Conservation (phyloP, 2,329 filamentous ascomycete genomes). For the Rhinocladiella mackenziei region DNA sequence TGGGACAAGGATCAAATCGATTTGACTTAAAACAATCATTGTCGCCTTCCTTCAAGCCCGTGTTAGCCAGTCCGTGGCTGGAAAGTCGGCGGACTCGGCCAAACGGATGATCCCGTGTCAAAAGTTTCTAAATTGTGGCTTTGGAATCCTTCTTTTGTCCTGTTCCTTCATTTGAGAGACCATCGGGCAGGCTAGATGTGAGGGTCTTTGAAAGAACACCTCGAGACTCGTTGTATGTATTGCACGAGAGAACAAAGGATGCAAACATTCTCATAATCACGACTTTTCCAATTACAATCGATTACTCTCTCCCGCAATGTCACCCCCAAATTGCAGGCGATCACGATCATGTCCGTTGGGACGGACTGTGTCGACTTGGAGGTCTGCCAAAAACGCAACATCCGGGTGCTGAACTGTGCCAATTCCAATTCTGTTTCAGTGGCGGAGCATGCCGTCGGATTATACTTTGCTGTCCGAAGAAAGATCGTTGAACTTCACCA, state of each 20-base stretch:
- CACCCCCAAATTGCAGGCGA: slow-evolving; percentile 41
- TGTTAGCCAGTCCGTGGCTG: no score
- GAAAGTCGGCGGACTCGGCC: no score
- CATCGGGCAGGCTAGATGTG: slow-evolving; percentile 2
- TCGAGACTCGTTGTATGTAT: background rate
- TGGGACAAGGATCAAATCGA: no score
- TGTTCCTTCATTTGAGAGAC: slow-evolving; percentile 2
- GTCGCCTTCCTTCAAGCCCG: no score
- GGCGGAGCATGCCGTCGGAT: slow-evolving; percentile 47
- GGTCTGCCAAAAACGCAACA: slow-evolving; percentile 39
- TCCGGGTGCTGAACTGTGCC: slow-evolving; percentile 44
- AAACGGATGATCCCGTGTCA: background rate
- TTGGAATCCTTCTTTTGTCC: slow-evolving; percentile 5
- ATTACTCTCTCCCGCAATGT: slow-evolving; percentile 34
- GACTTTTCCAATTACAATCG: slow-evolving; percentile 37
- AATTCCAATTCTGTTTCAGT: slow-evolving; percentile 45
- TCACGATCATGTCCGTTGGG: slow-evolving; percentile 45
- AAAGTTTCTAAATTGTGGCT: slow-evolving; percentile 2
- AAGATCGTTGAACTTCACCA: slow-evolving; percentile 38
- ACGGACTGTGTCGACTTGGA: slow-evolving; percentile 45
- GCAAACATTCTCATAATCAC: slow-evolving; percentile 35
- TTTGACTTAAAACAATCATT: no score
- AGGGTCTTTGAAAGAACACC: slow-evolving; percentile 5
- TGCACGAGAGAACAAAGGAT: slow-evolving; percentile 33
- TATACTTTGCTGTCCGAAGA: slow-evolving; percentile 46